A percentile compares a stretch with the other conserved stretches of the same genome.
phyloP scores from a whole-genome alignment of 1,284 basidiomycete genomes.

The Irpex rosettiformis region DNA sequence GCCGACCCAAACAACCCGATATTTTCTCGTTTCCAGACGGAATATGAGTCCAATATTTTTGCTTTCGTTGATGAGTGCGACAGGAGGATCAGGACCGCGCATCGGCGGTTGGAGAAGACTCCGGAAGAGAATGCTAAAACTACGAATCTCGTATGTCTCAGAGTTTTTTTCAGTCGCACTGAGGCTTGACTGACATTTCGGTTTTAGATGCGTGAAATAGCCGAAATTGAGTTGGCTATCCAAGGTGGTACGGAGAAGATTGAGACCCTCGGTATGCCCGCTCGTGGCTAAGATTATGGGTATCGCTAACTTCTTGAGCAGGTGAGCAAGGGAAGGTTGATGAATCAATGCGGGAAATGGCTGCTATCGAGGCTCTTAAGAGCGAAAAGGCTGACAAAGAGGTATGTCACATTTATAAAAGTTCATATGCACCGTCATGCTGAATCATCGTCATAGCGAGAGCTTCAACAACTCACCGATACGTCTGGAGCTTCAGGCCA shows the following conservation, averaged over 20 bases:
- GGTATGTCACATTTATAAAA: slow-evolving; percentile 38
- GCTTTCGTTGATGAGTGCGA: slow-evolving; percentile 98
- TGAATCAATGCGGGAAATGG: slow-evolving; percentile 96
- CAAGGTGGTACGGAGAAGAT: slow-evolving; percentile 99
- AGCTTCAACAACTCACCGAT: slow-evolving; percentile 95
- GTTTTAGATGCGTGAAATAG: slow-evolving; percentile 94
- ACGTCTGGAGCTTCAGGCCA: slow-evolving; percentile 98
- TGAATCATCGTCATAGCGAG: slow-evolving; percentile 51
- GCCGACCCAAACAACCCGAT: slow-evolving; percentile 74
- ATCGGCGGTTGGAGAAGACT: slow-evolving; percentile 96
- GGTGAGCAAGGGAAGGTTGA: slow-evolving; percentile 98
- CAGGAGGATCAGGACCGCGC: slow-evolving; percentile 90
- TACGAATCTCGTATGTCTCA: slow-evolving; percentile 75
- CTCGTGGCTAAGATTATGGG: neutral
- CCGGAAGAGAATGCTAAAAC: slow-evolving; percentile 99
- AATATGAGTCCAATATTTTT: slow-evolving; percentile 95
- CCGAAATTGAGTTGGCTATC: slow-evolving; percentile 97
- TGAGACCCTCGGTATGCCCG: slow-evolving; percentile 76
- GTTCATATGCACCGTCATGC: neutral
- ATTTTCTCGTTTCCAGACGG: slow-evolving; percentile 83
- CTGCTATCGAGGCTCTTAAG: slow-evolving; percentile 96
- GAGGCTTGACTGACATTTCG: neutral
- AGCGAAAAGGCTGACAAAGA: slow-evolving; percentile 96
- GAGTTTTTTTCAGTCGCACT: neutral
- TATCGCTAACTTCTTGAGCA: slow-evolving; percentile 26